Percentiles rank a stretch among this genome's conserved stretches.
These are phyloP conservation scores for Nyctanthes arbortristis DNA, from an alignment of 257 asterid species.

Conservation along the genomic window DNA sequence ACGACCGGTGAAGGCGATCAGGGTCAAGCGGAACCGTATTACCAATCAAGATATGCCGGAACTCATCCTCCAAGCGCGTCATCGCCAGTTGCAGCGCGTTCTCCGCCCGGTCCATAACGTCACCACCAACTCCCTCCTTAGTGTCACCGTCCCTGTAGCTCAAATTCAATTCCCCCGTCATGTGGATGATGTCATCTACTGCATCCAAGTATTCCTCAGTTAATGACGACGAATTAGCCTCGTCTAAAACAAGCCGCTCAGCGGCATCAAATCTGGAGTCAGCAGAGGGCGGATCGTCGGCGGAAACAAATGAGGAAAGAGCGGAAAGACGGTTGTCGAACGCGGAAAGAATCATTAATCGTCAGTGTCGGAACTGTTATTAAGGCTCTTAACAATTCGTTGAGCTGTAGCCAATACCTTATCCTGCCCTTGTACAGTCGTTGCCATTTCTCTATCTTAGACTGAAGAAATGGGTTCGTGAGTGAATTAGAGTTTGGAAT, in stretches of 20 bases:
- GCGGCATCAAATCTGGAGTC: slow-evolving; percentile 58
- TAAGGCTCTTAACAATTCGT: slow-evolving; percentile 86
- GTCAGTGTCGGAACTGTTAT: slow-evolving; percentile 62
- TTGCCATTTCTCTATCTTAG: slow-evolving; percentile 46
- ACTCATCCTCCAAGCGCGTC: slow-evolving; percentile 87
- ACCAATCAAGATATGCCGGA: slow-evolving; percentile 59
- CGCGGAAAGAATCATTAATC: slow-evolving; percentile 68
- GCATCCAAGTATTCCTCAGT: slow-evolving; percentile 59
- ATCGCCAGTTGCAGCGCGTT: slow-evolving; percentile 79
- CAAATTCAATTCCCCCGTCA: slow-evolving; percentile 65
- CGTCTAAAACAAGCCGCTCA: slow-evolving; percentile 50
- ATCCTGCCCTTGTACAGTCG: slow-evolving; percentile 67
- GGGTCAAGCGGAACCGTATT: slow-evolving; percentile 66
- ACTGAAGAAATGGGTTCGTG: not conserved
- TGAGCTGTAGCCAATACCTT: slow-evolving; percentile 88
- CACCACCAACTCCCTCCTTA: slow-evolving; percentile 16
- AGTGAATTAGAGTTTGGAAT: slow-evolving; percentile 33
- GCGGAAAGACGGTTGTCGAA: slow-evolving; percentile 82
- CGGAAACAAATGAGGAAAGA: slow-evolving; percentile 52
- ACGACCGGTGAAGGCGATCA: slow-evolving; percentile 69
- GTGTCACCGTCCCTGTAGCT: slow-evolving; percentile 23
- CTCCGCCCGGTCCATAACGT: slow-evolving; percentile 67
- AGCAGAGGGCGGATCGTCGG: slow-evolving; percentile 29
- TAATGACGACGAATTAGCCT: slow-evolving; percentile 38
- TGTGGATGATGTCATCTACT: slow-evolving; percentile 69